Evolutionary conservation across 2,329 filamentous ascomycete species (phyloP), one percentile per base, ranked within the genome.

Genomic region (Fusarium anthophilum): DNA sequence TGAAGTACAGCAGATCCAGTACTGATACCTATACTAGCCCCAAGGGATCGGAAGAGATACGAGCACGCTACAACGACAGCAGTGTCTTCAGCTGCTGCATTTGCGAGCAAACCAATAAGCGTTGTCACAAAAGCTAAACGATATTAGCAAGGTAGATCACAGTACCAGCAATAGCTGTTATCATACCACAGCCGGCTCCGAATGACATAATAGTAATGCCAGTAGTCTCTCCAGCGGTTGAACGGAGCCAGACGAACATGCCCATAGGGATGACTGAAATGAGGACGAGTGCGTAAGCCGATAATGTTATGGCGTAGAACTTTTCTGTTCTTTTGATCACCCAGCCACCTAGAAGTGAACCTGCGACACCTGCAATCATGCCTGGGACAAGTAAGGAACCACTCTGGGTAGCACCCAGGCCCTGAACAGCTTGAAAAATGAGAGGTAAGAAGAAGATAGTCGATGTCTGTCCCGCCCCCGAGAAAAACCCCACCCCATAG

Each of bases 1-100:
- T 96, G 94, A 51, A 94, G 88, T 13, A 94, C 87, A 4, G 92
- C 93, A 3, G 92, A 90, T 57, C 89, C 89, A 65, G 94, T 83
- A n/a, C 91, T 92, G 63, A 95, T 86, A 17, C 93, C 93, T 63
- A 95, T 84, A 12, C 92, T 92, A n/a, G 93, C 86, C n/a, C 93
- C 94, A 2, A 95, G 85, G 3, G 91, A 92, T 44, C 93, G 91
- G 85, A 96, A 96, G 30, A 96, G 89, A 82, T 96, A 96, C 26
- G 91, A 93, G 80, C 92, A 94, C 13, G 94, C 93, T 22, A 93
- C 93, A 8, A 91, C 92, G 3, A 95, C 89, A 5, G 94, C 93
- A 70, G 93, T 91, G 74, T 95, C 93, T 48, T 90, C 86, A 7
- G 86, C 84, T 3, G 88, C 83, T 1, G 91, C 89, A 78, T 94